Base-by-base conservation (phyloP, 805 yeast genomes). In the Metschnikowia similis region DNA sequence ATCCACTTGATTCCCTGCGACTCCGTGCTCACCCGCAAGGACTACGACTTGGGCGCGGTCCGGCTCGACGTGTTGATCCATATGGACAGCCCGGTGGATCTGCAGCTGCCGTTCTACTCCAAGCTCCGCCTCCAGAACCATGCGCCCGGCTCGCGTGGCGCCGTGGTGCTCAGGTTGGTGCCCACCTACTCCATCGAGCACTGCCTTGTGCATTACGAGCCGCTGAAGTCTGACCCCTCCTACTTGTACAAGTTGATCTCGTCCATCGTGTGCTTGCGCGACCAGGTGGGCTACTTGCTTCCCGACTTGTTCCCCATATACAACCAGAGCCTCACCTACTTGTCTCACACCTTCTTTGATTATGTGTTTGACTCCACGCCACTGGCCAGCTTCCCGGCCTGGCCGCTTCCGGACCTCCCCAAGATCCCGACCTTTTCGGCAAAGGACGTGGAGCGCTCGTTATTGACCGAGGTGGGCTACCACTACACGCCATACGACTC, bases 141-240 rank as follows among this genome's bases (percentile, higher is more conserved):
- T 21, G 45, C 58, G 29, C 55, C 50, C 4, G 63, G 59, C 8
- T 45, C 48, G 5, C 14, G 26, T 3, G 49, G 56, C 4, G 78
- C 86, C 0, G 85, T 89, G 8, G 69, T 88, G 4, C 61, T 92
- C 27, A 70, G 92, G 35, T 70, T 92, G 26, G 82, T 89, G 3
- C 85, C 96, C 1, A 79, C 84, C 50, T 84, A 88, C 59, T 84
- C 96, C 2, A 82, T 89, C 27, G 97, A 92, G 58, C 98, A 92
- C 63, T 83, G 89, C 54, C 82, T 53, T 60, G 77, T 50, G 70
- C 76, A 58, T 78, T 82, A 71, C 61, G 64, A 51, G 51, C 68
- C 55, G 45, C 61, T 47, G 55, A 53, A 56, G 31, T 13, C 61
- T 45, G 54, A 64, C 29, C 56, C 74, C 1, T 57, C 61, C 26